phyloP scores from a whole-genome alignment of 768 basidiomycete genomes.

The Dioszegia hungarica region DNA sequence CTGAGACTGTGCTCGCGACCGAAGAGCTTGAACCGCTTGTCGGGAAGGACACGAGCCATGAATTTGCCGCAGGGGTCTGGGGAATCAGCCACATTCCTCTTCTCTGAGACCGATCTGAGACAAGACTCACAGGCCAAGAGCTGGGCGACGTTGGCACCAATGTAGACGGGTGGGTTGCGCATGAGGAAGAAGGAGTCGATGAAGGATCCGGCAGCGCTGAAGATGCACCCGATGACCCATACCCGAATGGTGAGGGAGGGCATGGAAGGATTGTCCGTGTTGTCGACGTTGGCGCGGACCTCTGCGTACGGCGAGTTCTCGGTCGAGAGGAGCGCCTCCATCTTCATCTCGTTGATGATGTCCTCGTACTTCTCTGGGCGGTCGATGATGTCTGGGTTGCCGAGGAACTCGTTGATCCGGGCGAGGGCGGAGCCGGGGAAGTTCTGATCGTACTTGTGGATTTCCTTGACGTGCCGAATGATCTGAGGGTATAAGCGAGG shows the following conservation, averaged over 20 bases:
- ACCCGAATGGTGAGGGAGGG: conserved; percentile 41
- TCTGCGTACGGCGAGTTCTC: conserved; percentile 82
- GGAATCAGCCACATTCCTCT: too few relatives aligned
- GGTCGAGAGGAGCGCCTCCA: conserved; percentile 32
- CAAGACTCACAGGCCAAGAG: conserved; percentile 51
- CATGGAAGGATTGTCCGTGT: conserved; percentile 33
- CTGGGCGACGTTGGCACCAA: conserved; percentile 71
- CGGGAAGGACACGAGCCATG: conserved; percentile 20
- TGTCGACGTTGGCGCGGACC: conserved; percentile 63
- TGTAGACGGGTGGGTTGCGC: conserved; percentile 56
- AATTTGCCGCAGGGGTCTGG: conserved; percentile 24
- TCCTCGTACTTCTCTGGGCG: conserved; percentile 17
- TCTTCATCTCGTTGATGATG: conserved; percentile 34
- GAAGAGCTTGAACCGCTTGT: conserved; percentile 17
- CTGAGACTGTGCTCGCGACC: conserved; percentile 28
- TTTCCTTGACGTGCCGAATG: conserved; percentile 4
- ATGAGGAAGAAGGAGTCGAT: conserved; percentile 58
- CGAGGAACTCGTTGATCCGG: conserved; percentile 21
- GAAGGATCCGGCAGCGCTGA: conserved; percentile 53
- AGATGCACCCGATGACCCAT: conserved; percentile 45
- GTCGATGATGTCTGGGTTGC: conserved; percentile 13
- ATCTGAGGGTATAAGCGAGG: not conserved
- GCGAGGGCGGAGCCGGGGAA: conserved; percentile 23
- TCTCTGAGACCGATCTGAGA: too few relatives aligned
- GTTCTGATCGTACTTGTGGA: conserved; percentile 37